phyloP scores from a whole-genome alignment of 805 yeast genomes.

The Lachancea thermotolerans region DNA sequence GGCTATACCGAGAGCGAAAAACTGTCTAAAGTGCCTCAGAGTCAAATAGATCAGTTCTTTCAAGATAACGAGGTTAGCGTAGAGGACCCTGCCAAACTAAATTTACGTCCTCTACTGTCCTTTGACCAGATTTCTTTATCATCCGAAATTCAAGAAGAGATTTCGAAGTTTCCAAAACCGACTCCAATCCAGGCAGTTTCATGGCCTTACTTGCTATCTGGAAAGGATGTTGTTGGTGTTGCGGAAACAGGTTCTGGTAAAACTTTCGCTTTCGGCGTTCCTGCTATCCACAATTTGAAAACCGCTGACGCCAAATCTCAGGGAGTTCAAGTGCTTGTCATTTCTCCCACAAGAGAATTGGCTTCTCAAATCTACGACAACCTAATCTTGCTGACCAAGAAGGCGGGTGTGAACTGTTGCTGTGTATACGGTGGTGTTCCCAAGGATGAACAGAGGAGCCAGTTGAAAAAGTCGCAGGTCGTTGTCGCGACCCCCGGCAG shows the following conservation, averaged over 20 bases:
- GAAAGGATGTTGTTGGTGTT: conserved; percentile 88
- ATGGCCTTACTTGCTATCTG: conserved; percentile 82
- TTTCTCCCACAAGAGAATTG: conserved; percentile 96
- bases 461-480: conserved; percentile 59
- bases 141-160: conserved; percentile 48
- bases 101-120: conserved; percentile 60
- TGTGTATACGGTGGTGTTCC: conserved; percentile 98
- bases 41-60: conserved; percentile 57
- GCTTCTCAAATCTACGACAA: conserved; percentile 92
- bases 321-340: conserved; percentile 63
- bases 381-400: conserved; percentile 54
- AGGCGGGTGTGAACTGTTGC: conserved; percentile 59
- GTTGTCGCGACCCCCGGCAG: conserved; percentile 99
- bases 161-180: conserved; percentile 76
- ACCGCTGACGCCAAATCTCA: conserved; percentile 21
- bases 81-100: conserved; percentile 54
- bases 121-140: conserved; percentile 58
- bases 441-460: conserved; percentile 80
- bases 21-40: conserved; percentile 38
- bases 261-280: conserved; percentile 95
- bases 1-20: conserved; percentile 36
- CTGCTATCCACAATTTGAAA: conserved; percentile 73
- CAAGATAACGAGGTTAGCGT: conserved; percentile 69
- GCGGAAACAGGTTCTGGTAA: conserved; percentile 99
- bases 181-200: conserved; percentile 93